A percentile compares a stretch with the other conserved stretches of the same genome.
Conservation (phyloP, 768 basidiomycete species). For the Lentinula boryana region DNA sequence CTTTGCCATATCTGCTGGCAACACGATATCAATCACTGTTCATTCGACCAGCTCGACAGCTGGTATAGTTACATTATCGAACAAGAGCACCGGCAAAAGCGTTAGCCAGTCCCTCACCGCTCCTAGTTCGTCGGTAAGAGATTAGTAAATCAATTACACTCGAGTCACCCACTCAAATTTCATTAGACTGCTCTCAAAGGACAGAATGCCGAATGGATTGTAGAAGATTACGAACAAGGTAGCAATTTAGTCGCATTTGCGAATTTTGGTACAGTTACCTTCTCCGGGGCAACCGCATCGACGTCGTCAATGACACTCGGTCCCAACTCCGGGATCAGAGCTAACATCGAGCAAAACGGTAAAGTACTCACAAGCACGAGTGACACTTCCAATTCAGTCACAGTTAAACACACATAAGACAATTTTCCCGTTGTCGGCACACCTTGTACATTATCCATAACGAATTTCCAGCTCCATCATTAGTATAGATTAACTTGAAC, state of each 20-base stretch:
- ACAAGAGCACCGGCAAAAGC: not conserved
- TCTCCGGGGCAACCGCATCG: not conserved
- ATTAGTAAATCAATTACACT: not conserved
- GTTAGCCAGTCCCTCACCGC: not conserved
- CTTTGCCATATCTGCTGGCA: not conserved
- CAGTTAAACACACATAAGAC: no score
- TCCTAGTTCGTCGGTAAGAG: not conserved
- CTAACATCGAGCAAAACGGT: not conserved
- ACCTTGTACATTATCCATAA: no score
- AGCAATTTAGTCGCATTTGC: not conserved
- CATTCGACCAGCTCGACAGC: not conserved
- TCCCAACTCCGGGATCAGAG: not conserved
- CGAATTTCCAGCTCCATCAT: no score
- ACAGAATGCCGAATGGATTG: not conserved
- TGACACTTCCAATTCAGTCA: no score
- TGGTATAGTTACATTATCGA: not conserved
- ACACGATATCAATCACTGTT: not conserved
- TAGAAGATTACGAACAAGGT: not conserved
- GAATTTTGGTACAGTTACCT: not conserved
- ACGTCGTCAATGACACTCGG: not conserved
- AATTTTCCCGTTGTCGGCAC: no score
- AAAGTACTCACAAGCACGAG: not conserved
- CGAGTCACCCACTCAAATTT: no score
- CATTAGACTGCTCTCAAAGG: not conserved
- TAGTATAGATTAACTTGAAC: no score